A percentile compares a stretch with the other conserved stretches of the same genome.
Evolutionary conservation across 495 filamentous ascomycete genomes (phyloP).

Genomic region (Melanomma pulvis-pyrius): DNA sequence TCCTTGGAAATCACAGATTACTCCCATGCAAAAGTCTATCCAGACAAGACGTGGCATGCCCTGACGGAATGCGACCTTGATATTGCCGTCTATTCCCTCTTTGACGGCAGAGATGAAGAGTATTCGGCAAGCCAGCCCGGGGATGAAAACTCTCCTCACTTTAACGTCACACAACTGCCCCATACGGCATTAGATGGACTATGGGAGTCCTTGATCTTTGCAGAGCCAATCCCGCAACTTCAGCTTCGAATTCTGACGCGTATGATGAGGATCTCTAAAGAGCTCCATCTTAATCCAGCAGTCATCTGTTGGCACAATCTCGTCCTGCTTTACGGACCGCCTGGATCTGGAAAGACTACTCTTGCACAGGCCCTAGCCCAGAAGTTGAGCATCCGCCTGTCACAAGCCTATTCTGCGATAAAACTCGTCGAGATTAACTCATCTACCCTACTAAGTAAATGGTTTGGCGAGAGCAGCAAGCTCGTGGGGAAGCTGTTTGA

Average conservation of each 20-base stretch:
- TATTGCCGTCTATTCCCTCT: constrained; percentile 41
- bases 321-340: constrained; percentile 59
- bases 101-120: constrained; percentile 12
- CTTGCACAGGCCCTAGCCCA: constrained; percentile 55
- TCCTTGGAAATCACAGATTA: constrained; percentile 42
- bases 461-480: constrained; percentile 61
- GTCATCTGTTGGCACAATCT: constrained; percentile 43
- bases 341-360: constrained; percentile 59
- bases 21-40: constrained; percentile 14
- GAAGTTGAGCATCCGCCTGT: constrained; percentile 59
- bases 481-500: constrained; percentile 55
- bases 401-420: constrained; percentile 47
- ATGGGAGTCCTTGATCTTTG: constrained; percentile 60
- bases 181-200: background rate
- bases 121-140: constrained; percentile 4
- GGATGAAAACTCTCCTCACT: constrained; percentile 27
- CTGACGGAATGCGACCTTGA: constrained; percentile 35
- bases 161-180: constrained; percentile 48
- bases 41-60: constrained; percentile 14
- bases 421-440: constrained; percentile 58
- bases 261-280: constrained; percentile 44
- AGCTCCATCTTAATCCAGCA: constrained; percentile 33
- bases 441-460: constrained; percentile 56
- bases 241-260: constrained; percentile 52
- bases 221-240: constrained; percentile 50